Evolutionary conservation across 768 basidiomycete species (phyloP).

Genomic region (Tricholoma saponaceum): DNA sequence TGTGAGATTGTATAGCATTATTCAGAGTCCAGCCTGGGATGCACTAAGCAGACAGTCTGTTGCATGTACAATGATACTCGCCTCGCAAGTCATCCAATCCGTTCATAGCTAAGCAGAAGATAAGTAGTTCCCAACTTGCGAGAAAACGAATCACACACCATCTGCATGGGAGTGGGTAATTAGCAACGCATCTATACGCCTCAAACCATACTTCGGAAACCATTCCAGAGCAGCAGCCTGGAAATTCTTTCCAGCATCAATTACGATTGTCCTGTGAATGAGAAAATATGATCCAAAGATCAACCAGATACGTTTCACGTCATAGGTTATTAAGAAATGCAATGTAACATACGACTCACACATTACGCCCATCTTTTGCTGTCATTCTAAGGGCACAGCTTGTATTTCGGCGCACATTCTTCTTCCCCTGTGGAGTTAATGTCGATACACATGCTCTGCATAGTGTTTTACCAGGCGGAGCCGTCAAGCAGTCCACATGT

Average conservation of each 20-base stretch:
- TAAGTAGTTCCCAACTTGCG: background rate
- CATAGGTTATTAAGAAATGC: background rate
- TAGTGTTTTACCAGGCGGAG: conserved; percentile 41
- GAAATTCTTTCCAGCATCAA: conserved; percentile 87
- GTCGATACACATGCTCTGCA: conserved; percentile 71
- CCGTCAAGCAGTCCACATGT: conserved; percentile 70
- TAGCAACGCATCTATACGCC: conserved; percentile 54
- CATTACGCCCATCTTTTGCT: conserved; percentile 34
- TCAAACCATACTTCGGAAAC: conserved; percentile 67
- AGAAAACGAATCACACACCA: conserved; percentile 29
- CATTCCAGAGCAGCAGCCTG: conserved; percentile 45
- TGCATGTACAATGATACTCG: conserved; percentile 23
- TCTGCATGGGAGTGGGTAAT: conserved; percentile 90
- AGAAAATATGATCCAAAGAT: conserved; percentile 4
- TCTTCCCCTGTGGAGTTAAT: conserved; percentile 65
- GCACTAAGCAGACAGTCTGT: conserved; percentile 3
- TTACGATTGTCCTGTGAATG: conserved; percentile 60
- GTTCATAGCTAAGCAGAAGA: conserved; percentile 59
- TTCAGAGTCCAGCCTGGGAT: conserved; percentile 69
- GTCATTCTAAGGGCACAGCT: conserved; percentile 58
- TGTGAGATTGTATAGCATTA: conserved; percentile 57
- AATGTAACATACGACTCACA: conserved; percentile 41
- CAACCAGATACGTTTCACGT: background rate
- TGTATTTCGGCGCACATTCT: conserved; percentile 84
- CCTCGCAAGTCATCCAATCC: conserved; percentile 88